These are phyloP conservation scores for Globisporangium nodosum DNA, from an alignment of 352 stramenopile species.

Conservation along the genomic window DNA sequence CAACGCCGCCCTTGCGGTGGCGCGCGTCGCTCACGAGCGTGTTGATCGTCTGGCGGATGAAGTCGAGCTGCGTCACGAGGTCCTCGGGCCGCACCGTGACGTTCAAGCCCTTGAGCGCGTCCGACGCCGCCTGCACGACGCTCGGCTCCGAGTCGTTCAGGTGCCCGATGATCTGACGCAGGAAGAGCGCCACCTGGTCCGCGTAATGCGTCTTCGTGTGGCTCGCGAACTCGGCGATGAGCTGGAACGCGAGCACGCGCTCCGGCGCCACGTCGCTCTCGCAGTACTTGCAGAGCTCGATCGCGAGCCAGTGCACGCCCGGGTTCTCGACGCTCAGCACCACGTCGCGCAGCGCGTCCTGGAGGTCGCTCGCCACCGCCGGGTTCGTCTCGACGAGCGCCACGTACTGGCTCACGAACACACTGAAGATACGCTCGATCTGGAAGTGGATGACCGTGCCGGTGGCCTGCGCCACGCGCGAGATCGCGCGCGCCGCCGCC, in stretches of 20 bases:
- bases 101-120: constrained; percentile 91
- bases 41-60: constrained; percentile 96
- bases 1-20: constrained; percentile 90
- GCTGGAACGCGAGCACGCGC: constrained; percentile 88
- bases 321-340: constrained; percentile 82
- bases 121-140: constrained; percentile 88
- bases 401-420: constrained; percentile 74
- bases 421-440: constrained; percentile 92
- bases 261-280: constrained; percentile 84
- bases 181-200: constrained; percentile 93
- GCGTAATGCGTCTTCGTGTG: constrained; percentile 87
- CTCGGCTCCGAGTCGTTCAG: constrained; percentile 91
- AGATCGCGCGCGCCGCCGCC: constrained; percentile 89
- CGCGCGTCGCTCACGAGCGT: constrained; percentile 95
- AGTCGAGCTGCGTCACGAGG: constrained; percentile 94
- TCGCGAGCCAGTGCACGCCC: constrained; percentile 93
- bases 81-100: constrained; percentile 89
- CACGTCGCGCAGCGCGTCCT: constrained; percentile 64
- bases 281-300: constrained; percentile 94
- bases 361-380: constrained; percentile 57
- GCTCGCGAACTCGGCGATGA: constrained; percentile 88
- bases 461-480: constrained; percentile 92
- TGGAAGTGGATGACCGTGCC: constrained; percentile 94
- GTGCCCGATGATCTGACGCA: constrained; percentile 94
- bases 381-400: constrained; percentile 29